Base-by-base conservation (phyloP, 1,284 basidiomycete species). In the Clitocybe nebularis region DNA sequence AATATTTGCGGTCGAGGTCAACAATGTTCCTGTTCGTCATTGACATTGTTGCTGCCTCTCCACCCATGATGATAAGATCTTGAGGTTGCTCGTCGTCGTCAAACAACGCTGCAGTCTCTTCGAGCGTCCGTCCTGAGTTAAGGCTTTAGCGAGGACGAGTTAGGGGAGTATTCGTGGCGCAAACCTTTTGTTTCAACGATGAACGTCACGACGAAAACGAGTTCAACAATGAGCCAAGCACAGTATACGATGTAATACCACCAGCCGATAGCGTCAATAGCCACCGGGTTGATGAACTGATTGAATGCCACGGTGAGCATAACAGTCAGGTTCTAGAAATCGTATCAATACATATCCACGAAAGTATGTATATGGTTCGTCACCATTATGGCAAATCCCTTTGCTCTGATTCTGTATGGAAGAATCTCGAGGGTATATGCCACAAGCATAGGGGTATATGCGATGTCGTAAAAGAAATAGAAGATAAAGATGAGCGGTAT, bases 201-300 rank as follows among this genome's bases (percentile, higher is more conserved):
- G 55, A 66, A 81, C 7, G 63, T 51, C n/a, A 73, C 58, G 10
- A 83, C 62, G 54, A 82, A 83, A 7, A 71, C 58, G 3, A 82
- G 63, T 54, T 83, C 80, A 45, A 80, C 53, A 25, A 74, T 61
- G 17, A 83, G 66, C 79, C 77, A 82, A 23, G 67, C 78, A 45
- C 77, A 75, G 49, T 80, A 81, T 7, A 75, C 76, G 16, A 82
- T 56, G 50, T 81, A 82, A 49, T 85, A 87, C 68, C 72, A 76
- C 82, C 83, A 87, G 16, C 71, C 73, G 11, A 87, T 74, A 1
- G 71, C 70, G n/a, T 71, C 67, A 21, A 88, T 66, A 1, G 82
- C 83, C 66, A 81, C 75, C 3, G 84, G 83, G 57, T 87, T 87
- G 34, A 84, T 74, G 49, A 83, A 86, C 56, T 84, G 80, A 56